These are phyloP conservation scores for Sarcodon aspratus DNA, from an alignment of 768 basidiomycete genomes.

Conservation along the genomic window DNA sequence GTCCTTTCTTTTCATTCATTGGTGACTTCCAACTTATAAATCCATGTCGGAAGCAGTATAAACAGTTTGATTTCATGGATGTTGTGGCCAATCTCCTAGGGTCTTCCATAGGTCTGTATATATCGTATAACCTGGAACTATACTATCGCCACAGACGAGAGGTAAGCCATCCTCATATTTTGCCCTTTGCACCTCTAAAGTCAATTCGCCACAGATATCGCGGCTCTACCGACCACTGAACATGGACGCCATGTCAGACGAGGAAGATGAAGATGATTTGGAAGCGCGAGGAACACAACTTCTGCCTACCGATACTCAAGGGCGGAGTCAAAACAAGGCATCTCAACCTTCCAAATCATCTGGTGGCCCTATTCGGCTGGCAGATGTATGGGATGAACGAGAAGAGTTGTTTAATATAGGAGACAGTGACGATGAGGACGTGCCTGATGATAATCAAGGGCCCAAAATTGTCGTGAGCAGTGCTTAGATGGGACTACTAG, in stretches of 20 bases:
- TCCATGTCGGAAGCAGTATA: conserved; percentile 32
- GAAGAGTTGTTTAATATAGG: conserved; percentile 69
- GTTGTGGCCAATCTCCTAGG: conserved; percentile 70
- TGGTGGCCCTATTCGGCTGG: conserved; percentile 26
- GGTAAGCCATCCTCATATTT: conserved; percentile 24
- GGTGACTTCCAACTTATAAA: background rate
- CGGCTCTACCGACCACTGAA: conserved; percentile 68
- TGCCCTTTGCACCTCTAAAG: background rate
- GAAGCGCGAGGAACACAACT: conserved; percentile 41
- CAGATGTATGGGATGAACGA: conserved; percentile 67
- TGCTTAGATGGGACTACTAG: too few species aligned
- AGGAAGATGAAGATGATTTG: conserved; percentile 47
- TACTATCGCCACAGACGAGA: conserved; percentile 75
- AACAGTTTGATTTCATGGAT: conserved; percentile 64
- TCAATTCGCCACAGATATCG: conserved; percentile 40
- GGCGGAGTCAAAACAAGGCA: conserved; percentile 4
- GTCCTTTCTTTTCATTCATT: background rate
- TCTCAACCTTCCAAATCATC: conserved; percentile 6
- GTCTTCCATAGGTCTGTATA: conserved; percentile 54
- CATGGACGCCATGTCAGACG: conserved; percentile 23
- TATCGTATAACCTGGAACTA: conserved; percentile 57
- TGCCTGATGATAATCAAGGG: too few species aligned
- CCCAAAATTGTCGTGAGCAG: too few species aligned
- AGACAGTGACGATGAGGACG: conserved; percentile 48
- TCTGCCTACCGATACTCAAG: conserved; percentile 36